Evolutionary conservation across 1,284 basidiomycete genomes (phyloP), one percentile per base, ranked within the genome.

Genomic region (Naganishia albida): DNA sequence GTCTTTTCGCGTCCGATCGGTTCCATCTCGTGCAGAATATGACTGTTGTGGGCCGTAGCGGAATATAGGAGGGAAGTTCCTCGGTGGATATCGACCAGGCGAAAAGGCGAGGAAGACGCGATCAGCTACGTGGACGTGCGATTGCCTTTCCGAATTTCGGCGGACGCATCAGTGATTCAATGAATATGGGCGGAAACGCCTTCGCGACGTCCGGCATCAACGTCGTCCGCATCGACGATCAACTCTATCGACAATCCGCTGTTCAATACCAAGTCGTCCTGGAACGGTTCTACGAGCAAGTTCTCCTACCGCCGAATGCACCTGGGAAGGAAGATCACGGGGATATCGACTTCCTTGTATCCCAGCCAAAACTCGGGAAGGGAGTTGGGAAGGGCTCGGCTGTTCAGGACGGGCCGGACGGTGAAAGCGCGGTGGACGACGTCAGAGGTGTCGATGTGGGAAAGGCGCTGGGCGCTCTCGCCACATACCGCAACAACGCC

Each of bases 271-370:
- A 54, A 34, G n/a, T 25, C 18, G 23, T 53, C 50, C 42, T 63
- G 26, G 42, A 25, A 10, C 23, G 23, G 15, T 48, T 44, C 42
- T 63, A 54, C 43, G 28, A 13, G 23, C n/a, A 54, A 13, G 51
- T 63, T 1, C 25, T 54, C 8, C 43, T 52, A n/a, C 52, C 51
- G 10, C 62, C 62, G 3, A 44, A 40, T 16, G 62, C 52, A 25
- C 51, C 30, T 26, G 51, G 43, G 16, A 63, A 63, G 34, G 3
- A n/a, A 12, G 50, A 63, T 30, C 62, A 63, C 34, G 62, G 62
- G 2, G 62, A 63, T 30, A 63, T 63, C 34, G 62, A 63, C 42
- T 63, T 63, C 18, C 62, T 63, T 28, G 62, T 63, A 13, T 52
- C 52, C 16, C 23, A 52, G 8, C 34, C 34, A 10, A 34, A 34